phyloP scores from a whole-genome alignment of 139 green algal genomes.

The Gonium pectorale region DNA sequence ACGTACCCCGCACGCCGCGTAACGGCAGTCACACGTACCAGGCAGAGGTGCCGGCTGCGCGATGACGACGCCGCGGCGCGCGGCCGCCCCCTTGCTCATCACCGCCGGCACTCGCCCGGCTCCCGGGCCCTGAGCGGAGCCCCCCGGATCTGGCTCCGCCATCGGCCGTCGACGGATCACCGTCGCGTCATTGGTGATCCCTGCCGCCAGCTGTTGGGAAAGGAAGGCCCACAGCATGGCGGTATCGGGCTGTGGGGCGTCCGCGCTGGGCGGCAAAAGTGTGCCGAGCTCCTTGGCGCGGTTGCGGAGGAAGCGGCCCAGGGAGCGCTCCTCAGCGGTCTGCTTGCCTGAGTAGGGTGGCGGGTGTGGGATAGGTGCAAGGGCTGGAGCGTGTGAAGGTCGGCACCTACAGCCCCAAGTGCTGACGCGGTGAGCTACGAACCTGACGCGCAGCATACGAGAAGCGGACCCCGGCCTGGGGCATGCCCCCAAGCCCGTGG shows the following conservation, averaged over 20 bases:
- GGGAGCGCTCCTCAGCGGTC: not conserved
- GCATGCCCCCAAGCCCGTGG: too few species aligned
- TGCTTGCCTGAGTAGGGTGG: not conserved
- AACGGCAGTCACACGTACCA: not conserved
- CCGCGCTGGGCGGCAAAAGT: conserved; percentile 1
- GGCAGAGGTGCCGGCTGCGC: not conserved
- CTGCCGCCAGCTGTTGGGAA: not conserved
- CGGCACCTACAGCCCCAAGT: too few species aligned
- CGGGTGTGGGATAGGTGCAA: not conserved
- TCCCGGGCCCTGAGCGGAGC: too few species aligned
- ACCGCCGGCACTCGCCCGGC: too few species aligned
- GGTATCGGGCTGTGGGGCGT: not conserved
- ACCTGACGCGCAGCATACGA: too few species aligned
- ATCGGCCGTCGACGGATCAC: too few species aligned
- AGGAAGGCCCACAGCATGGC: conserved; percentile 21
- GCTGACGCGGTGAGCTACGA: too few species aligned
- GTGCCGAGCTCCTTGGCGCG: not conserved
- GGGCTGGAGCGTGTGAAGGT: not conserved
- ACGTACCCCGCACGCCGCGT: too few species aligned
- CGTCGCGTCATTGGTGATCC: conserved; percentile 17
- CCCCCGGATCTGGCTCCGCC: too few species aligned
- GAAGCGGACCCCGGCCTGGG: too few species aligned
- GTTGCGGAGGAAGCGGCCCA: conserved; percentile 19
- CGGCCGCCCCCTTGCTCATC: not conserved
- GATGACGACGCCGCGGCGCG: conserved; percentile 4